Base-by-base conservation (phyloP, 164 flowering plant genomes). In the Liquidambar formosana region DNA sequence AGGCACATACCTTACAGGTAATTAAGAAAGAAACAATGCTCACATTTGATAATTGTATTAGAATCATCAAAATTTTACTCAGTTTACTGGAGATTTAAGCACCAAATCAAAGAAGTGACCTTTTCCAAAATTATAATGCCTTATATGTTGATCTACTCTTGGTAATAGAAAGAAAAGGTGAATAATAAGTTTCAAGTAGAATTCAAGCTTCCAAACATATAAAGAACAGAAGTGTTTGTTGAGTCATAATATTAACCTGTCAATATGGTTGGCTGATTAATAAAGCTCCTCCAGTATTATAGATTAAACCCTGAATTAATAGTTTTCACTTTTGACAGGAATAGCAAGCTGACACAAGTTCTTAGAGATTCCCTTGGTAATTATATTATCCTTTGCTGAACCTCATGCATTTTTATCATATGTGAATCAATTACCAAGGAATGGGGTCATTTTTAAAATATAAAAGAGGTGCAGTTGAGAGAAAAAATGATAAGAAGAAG, bases 271-370 rank as follows among this genome's bases (percentile, higher is more conserved):
- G 8, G 10, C 57, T 18, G 11, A 10, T 22, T 21, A 61, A 25
- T 10, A 14, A 13, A n/a, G 18, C 21, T 49, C 10, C 38, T n/a
- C 43, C 45, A 64, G 23, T 25, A 52, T 41, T 15, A 27, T 27
- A 13, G 38, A 41, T 12, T 26, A 45, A 53, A 60, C 49, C 41
- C 49, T 69, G 45, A 59, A 33, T 61, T 25, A 27, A 11, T 14
- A 26, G 1, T 60, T 52, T 54, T 63, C 57, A 4, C 43, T 61
- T 73, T 57, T 76, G 57, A 79, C 90, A 88, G 93, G 89, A 88
- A 88, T 71, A 88, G 89, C 88, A 88, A 88, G 86, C 77, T 88
- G 79, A 88, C 93, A 26, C 89, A 81, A 76, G 81, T 88, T 74
- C 88, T 86, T 23, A 82, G 76, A 75, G 93, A 88, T 69, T 88